Conservation (phyloP, 352 stramenopile genomes). For the Pythium aristosporum region DNA sequence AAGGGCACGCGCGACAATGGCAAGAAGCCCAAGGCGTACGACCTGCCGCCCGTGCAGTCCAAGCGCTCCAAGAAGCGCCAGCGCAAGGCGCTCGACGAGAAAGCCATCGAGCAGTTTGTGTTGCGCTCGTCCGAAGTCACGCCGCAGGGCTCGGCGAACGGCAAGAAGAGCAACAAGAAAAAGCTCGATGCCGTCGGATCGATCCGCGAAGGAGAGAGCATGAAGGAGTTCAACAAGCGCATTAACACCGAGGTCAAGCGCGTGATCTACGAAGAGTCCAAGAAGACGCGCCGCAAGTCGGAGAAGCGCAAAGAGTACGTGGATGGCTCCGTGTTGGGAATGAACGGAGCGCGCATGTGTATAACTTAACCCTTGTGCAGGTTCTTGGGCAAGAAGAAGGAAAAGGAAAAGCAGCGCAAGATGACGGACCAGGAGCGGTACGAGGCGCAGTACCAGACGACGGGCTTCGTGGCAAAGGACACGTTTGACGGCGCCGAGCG, state of each 20-base stretch:
- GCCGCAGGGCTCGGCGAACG: conserved; percentile 17
- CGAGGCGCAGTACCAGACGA: conserved; percentile 71
- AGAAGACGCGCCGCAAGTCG: conserved; percentile 65
- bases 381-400: conserved; percentile 77
- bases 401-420: conserved; percentile 69
- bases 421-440: conserved; percentile 84
- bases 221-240: conserved; percentile 85
- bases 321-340: background rate
- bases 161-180: conserved; percentile 38
- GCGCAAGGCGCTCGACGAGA: conserved; percentile 59
- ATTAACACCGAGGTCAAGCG: conserved; percentile 82
- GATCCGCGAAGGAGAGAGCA: conserved; percentile 68
- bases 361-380: conserved; percentile 20
- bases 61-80: conserved; percentile 83
- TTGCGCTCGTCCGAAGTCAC: conserved; percentile 45
- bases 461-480: conserved; percentile 66
- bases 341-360: no score
- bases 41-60: conserved; percentile 67
- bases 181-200: conserved; percentile 49
- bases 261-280: conserved; percentile 83
- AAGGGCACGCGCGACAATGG: conserved; percentile 73
- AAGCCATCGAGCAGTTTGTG: conserved; percentile 66
- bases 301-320: conserved; percentile 74
- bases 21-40: conserved; percentile 68
- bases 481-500: conserved; percentile 62